These are phyloP conservation scores for Gynochthodes officinalis DNA, from an alignment of 257 asterid species.

Conservation along the genomic window DNA sequence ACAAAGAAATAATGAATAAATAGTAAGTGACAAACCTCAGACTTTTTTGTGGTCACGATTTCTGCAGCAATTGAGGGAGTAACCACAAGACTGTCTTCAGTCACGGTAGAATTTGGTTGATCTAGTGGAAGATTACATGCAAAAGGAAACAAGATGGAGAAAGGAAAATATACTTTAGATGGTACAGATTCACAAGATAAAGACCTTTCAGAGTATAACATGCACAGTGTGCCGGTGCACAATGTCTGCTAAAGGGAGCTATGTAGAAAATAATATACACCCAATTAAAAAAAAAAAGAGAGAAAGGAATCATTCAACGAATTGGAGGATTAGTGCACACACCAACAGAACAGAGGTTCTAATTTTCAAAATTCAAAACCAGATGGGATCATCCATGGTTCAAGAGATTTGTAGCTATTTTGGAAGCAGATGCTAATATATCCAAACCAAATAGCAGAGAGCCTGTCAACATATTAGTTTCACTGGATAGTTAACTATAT, in stretches of 20 bases:
- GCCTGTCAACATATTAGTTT: no score
- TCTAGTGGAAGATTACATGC: slow-evolving; percentile 26
- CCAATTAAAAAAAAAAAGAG: background rate
- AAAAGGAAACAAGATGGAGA: slow-evolving; percentile 4
- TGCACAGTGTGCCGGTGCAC: background rate
- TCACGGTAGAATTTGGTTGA: slow-evolving; percentile 26
- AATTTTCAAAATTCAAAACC: background rate
- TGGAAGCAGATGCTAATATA: background rate
- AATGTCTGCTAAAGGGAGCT: background rate
- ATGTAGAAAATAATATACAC: background rate
- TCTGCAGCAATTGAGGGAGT: slow-evolving; percentile 29
- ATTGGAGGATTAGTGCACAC: background rate
- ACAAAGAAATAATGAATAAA: slow-evolving; percentile 16
- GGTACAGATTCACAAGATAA: background rate
- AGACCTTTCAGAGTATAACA: background rate
- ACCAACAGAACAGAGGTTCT: background rate
- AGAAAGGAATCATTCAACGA: background rate
- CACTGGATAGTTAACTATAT: background rate
- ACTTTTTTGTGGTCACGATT: slow-evolving; percentile 29
- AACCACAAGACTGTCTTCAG: slow-evolving; percentile 30
- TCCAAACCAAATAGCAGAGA: background rate
- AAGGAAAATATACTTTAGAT: background rate
- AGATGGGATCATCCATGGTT: background rate
- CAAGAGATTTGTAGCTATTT: background rate
- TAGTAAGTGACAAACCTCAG: slow-evolving; percentile 45